Evolutionary conservation across 257 asterid species (phyloP).

Genomic region (Coffea canephora): DNA sequence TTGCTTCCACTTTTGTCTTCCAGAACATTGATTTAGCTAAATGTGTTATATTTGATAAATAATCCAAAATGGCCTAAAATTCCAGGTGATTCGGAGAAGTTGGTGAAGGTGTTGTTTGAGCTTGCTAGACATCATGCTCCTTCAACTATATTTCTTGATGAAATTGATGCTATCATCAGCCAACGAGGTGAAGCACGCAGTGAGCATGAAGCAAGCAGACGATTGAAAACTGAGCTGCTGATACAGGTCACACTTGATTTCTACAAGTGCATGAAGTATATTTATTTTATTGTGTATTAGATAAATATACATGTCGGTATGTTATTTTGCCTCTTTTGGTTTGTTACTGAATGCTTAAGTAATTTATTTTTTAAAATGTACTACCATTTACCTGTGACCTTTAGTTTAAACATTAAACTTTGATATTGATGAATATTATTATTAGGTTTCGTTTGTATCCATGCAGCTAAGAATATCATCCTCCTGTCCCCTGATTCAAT

Average conservation of each 20-base stretch:
- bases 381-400: not conserved
- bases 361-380: not conserved
- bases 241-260: slow-evolving; percentile 64
- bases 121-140: slow-evolving; percentile 99
- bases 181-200: slow-evolving; percentile 98
- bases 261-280: slow-evolving; percentile 16
- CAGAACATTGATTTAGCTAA: not conserved
- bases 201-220: slow-evolving; percentile 99
- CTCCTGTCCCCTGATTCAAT: not conserved
- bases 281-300: not conserved
- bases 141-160: slow-evolving; percentile 94
- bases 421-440: too few species aligned
- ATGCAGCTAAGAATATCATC: not conserved
- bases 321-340: too few species aligned
- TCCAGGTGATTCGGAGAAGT: slow-evolving; percentile 97
- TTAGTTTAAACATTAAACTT: too few species aligned
- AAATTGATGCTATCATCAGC: slow-evolving; percentile 94
- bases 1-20: not conserved
- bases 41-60: not conserved
- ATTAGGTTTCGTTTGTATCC: not conserved
- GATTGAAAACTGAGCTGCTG: slow-evolving; percentile 92
- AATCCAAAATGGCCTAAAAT: slow-evolving; percentile 2
- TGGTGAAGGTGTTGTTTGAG: slow-evolving; percentile 92
- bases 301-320: too few species aligned
- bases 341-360: too few species aligned